Evolutionary conservation across 495 filamentous ascomycete species (phyloP).

Genomic region (Penicillium paxilli): DNA sequence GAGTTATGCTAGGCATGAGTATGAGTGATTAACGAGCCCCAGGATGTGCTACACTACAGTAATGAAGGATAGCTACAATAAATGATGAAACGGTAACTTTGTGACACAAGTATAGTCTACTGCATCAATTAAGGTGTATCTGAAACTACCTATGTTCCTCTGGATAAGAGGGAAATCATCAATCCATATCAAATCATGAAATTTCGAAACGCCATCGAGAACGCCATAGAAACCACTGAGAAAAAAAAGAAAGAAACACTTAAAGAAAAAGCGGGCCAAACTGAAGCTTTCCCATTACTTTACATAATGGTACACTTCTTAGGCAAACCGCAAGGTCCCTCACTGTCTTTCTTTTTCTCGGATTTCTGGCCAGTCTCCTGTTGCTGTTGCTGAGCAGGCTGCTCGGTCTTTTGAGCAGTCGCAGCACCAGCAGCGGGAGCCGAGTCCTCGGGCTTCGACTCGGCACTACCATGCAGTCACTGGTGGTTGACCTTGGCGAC

Average conservation of each 20-base stretch:
- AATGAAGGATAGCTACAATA: background rate
- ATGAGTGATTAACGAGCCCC: no score
- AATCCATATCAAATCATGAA: slow-evolving; percentile 17
- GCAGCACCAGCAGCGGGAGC: slow-evolving; percentile 25
- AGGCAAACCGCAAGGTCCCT: slow-evolving; percentile 72
- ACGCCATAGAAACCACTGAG: slow-evolving; percentile 14
- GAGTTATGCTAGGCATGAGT: no score
- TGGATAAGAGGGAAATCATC: background rate
- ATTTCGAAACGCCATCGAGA: slow-evolving; percentile 18
- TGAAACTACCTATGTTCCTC: background rate
- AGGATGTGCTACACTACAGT: no score
- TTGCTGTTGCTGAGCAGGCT: slow-evolving; percentile 26
- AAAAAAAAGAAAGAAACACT: slow-evolving; percentile 15
- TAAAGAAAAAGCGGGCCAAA: slow-evolving; percentile 7
- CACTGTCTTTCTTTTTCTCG: slow-evolving; percentile 37
- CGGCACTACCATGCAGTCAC: slow-evolving; percentile 77
- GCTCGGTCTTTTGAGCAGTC: slow-evolving; percentile 18
- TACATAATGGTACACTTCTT: slow-evolving; percentile 64
- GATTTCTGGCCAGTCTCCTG: slow-evolving; percentile 30
- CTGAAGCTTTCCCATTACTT: slow-evolving; percentile 36
- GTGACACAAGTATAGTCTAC: background rate
- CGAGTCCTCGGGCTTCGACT: slow-evolving; percentile 32
- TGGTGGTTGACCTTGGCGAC: slow-evolving; percentile 74
- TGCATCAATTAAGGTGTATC: background rate
- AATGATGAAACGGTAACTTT: background rate